phyloP scores from a whole-genome alignment of 805 yeast species.

The Starmerella riodocensis region DNA sequence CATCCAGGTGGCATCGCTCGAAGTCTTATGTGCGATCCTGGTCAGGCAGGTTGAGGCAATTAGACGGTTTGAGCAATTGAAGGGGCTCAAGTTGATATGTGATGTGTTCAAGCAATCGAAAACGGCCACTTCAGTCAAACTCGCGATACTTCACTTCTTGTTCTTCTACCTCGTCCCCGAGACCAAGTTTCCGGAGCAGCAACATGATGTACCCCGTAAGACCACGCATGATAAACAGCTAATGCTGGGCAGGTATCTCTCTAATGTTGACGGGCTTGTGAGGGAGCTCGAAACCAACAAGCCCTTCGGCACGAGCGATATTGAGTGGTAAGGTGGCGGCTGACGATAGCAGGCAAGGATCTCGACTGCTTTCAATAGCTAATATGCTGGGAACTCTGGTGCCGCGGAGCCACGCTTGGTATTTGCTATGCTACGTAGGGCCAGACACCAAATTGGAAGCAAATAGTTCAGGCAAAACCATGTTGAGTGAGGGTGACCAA shows the following conservation, averaged over 20 bases:
- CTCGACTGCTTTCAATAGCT: no score
- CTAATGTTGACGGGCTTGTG: conserved; percentile 36
- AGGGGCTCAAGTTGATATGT: conserved; percentile 45
- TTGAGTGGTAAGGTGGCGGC: conserved; percentile 34
- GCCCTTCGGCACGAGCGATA: conserved; percentile 39
- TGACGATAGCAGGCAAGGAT: no score
- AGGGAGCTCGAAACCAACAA: conserved; percentile 34
- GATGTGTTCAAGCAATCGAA: conserved; percentile 30
- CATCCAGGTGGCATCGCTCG: conserved; percentile 34
- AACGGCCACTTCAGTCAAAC: conserved; percentile 41
- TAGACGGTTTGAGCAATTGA: conserved; percentile 43
- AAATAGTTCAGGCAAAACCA: no score
- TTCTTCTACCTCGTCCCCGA: conserved; percentile 60
- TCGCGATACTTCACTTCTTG: conserved; percentile 54
- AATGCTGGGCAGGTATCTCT: conserved; percentile 32
- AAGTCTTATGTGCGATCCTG: conserved; percentile 44
- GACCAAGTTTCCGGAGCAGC: conserved; percentile 22
- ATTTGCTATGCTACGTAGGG: no score
- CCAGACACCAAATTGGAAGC: no score
- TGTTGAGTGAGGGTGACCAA: no score
- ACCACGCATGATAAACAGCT: conserved; percentile 36
- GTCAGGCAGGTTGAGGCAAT: conserved; percentile 45
- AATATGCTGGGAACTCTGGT: no score
- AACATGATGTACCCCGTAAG: conserved; percentile 25
- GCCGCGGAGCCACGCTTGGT: no score